Base-by-base conservation (phyloP, 1,284 basidiomycete species). In the Ceratorhiza oryzae-sativae region DNA sequence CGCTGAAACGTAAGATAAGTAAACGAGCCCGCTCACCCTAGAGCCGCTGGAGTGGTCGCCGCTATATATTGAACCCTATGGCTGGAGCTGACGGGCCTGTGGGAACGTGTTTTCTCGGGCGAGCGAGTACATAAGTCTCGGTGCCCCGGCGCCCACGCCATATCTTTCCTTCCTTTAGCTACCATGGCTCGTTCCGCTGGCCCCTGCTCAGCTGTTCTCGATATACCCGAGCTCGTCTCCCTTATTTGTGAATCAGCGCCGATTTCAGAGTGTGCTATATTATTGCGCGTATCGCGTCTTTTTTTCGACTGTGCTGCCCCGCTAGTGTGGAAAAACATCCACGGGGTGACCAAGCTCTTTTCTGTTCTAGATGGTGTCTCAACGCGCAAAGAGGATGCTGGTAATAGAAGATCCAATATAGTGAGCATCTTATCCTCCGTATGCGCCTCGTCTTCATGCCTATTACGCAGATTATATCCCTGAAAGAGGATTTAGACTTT, bases 211-310 rank as follows among this genome's bases (percentile, higher is more conserved):
- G 36, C 36, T 23, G 53, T 46, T 3, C 51, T 68, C 8, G 39
- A 56, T 55, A 68, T 68, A 68, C 65, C 65, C 49, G 65, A 68
- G 39, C 39, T 68, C 18, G 65, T 68, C 13, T 23, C 51, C n/a
- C 53, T 56, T 18, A 42, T 68, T 41, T 68, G 65, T 56, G 65
- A 56, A 68, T 45, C 39, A 18, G 65, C 65, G 3, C 53, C 30
- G 6, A 39, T 51, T 42, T 32, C 41, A 32, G 65, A 68, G 23
- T 46, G 65, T 34, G 65, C 53, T 56, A 25, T 34, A 18, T 23
- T 68, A 12, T 39, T 68, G 56, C 65, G 65, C 41, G 65, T 68
- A 18, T 68, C 65, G 18, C 51, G 36, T 12, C 49, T 68, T 2
- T 68, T 68, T 45, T 68, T 68, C 27, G 23, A 34, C 32, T 68